A percentile compares a stretch with the other conserved stretches of the same genome.
phyloP scores from a whole-genome alignment of 108 stramenopile genomes.

The Nitzschia putrida region DNA sequence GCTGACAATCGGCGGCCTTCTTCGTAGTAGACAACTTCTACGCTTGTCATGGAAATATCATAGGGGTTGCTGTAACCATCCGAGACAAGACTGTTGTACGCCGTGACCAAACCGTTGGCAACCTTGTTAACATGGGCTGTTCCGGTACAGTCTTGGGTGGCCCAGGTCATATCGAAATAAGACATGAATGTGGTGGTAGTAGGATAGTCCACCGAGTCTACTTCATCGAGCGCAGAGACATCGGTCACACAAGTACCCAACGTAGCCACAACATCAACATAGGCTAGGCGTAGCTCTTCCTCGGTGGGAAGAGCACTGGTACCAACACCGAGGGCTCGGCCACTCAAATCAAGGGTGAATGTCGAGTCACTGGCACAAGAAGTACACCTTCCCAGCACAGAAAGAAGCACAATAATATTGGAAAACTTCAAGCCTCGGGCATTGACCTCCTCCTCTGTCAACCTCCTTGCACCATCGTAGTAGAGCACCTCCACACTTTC shows the following conservation, averaged over 20 bases:
- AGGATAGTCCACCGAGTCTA: neutral
- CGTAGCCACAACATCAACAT: neutral
- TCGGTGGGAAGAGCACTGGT: neutral
- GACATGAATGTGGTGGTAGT: neutral
- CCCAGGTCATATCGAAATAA: slow-evolving; percentile 11
- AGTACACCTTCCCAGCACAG: slow-evolving; percentile 2
- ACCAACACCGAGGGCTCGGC: neutral
- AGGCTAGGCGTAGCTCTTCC: slow-evolving; percentile 1
- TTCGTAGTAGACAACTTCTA: slow-evolving; percentile 4
- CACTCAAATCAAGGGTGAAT: slow-evolving; percentile 4
- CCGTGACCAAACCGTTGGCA: slow-evolving; percentile 1
- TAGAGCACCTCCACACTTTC: slow-evolving; percentile 11
- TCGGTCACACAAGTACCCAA: neutral
- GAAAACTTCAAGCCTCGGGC: neutral
- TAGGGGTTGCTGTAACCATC: slow-evolving; percentile 11
- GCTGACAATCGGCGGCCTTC: neutral
- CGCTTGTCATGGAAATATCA: slow-evolving; percentile 2
- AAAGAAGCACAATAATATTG: neutral
- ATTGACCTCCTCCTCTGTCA: neutral
- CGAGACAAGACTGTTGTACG: slow-evolving; percentile 16
- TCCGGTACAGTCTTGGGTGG: neutral
- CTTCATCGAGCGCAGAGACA: neutral
- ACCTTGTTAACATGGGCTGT: neutral
- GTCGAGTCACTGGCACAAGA: slow-evolving; percentile 3
- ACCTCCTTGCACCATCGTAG: neutral